phyloP scores from a whole-genome alignment of 768 basidiomycete species.

The Terana coerulea region DNA sequence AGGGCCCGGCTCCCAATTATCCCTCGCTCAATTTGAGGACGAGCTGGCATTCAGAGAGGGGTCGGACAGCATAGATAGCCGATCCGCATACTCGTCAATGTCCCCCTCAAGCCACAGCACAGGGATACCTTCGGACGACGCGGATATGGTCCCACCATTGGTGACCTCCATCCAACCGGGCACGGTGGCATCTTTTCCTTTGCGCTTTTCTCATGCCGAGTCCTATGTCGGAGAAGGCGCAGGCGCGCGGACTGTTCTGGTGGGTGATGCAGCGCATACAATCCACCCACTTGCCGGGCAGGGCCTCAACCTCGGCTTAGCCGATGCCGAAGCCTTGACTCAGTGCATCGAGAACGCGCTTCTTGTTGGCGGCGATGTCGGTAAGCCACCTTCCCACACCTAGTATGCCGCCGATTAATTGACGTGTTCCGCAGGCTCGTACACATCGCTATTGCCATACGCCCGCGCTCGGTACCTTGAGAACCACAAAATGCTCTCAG shows the following conservation, averaged over 20 bases:
- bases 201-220: slow-evolving; percentile 84
- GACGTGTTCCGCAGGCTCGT: slow-evolving; percentile 48
- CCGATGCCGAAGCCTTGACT: slow-evolving; percentile 73
- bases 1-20: slow-evolving; percentile 40
- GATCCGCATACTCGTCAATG: slow-evolving; percentile 59
- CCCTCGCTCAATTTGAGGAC: slow-evolving; percentile 44
- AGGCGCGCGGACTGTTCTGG: slow-evolving; percentile 72
- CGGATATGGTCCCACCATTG: slow-evolving; percentile 68
- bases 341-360: slow-evolving; percentile 58
- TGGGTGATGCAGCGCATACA: slow-evolving; percentile 96
- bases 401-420: not conserved
- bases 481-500: slow-evolving; percentile 83
- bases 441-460: slow-evolving; percentile 73
- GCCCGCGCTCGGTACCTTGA: slow-evolving; percentile 75
- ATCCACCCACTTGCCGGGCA: slow-evolving; percentile 95
- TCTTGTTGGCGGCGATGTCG: slow-evolving; percentile 74
- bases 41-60: slow-evolving; percentile 74
- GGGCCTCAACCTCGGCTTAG: slow-evolving; percentile 92
- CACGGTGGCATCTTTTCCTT: slow-evolving; percentile 85
- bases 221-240: slow-evolving; percentile 73
- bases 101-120: slow-evolving; percentile 15
- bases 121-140: slow-evolving; percentile 60
- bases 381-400: slow-evolving; percentile 37
- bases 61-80: slow-evolving; percentile 59
- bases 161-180: slow-evolving; percentile 67